Evolutionary conservation across 306 rosid species (phyloP).

Genomic region (Fagus crenata): DNA sequence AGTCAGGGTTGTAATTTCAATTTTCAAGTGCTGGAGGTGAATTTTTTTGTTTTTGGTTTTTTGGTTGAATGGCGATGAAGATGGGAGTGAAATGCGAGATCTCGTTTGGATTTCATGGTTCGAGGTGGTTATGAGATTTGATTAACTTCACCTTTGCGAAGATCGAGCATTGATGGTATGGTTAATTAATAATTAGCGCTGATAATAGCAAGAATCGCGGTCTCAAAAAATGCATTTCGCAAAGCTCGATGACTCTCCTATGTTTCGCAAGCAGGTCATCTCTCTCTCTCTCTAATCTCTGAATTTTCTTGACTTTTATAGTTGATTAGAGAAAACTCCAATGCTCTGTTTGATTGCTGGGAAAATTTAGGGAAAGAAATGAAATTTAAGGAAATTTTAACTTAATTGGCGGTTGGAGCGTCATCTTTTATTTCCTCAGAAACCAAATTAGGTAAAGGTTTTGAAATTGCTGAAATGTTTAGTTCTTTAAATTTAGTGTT

Average conservation of each 20-base stretch:
- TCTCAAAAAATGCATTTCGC: constrained; percentile 82
- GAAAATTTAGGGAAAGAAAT: neutral
- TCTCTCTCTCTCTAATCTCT: constrained; percentile 11
- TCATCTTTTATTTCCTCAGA: too few relatives aligned
- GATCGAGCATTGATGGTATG: constrained; percentile 42
- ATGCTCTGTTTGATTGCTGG: constrained; percentile 15
- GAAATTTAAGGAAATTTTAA: neutral
- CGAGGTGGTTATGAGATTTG: constrained; percentile 20
- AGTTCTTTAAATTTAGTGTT: too few relatives aligned
- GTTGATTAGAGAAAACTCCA: neutral
- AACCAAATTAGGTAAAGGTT: too few relatives aligned
- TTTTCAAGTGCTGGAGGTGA: constrained; percentile 6
- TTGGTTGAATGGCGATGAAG: constrained; percentile 25
- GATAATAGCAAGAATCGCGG: constrained; percentile 11
- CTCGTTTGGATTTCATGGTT: constrained; percentile 31
- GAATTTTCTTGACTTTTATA: neutral
- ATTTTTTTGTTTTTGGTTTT: constrained; percentile 15
- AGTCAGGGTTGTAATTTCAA: neutral
- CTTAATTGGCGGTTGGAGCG: neutral
- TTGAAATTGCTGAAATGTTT: too few relatives aligned
- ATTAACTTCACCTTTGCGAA: constrained; percentile 22
- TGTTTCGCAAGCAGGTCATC: constrained; percentile 99
- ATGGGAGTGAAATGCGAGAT: constrained; percentile 42
- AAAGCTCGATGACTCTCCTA: constrained; percentile 99
- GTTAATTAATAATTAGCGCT: constrained; percentile 13